Percentiles rank a stretch among this genome's conserved stretches.
Evolutionary conservation across 169 alveolate genomes (phyloP).

Genomic region (Eimeria necatrix): DNA sequence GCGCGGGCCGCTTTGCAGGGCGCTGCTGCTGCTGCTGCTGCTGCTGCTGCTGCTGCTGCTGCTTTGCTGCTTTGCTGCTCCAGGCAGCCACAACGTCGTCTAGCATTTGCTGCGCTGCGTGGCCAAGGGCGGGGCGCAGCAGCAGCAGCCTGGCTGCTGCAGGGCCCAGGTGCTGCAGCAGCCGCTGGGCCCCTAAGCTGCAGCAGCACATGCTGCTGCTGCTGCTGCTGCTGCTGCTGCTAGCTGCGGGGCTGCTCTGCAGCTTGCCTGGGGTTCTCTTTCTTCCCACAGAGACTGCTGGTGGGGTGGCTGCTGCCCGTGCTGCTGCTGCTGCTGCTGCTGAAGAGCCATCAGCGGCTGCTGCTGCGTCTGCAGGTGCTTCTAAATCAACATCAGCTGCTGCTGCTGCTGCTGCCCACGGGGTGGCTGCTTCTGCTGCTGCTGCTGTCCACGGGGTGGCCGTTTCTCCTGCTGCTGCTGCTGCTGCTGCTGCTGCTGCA

Average conservation of each 20-base stretch:
- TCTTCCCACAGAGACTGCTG: background rate
- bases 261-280: background rate
- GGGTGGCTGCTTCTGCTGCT: constrained; percentile 1
- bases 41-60: constrained; percentile 30
- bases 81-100: background rate
- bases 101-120: background rate
- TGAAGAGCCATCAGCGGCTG: background rate
- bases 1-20: background rate
- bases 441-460: background rate
- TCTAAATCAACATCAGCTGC: background rate
- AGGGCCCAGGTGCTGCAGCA: constrained; percentile 10
- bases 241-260: background rate
- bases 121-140: background rate
- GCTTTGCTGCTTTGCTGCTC: background rate
- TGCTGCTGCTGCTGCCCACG: background rate
- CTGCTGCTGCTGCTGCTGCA: constrained; percentile 11
- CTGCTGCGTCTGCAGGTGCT: background rate
- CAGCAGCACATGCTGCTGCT: background rate
- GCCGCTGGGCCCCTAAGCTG: background rate
- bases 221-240: background rate
- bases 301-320: background rate
- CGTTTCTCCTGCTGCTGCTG: background rate
- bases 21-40: background rate
- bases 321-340: too few relatives aligned
- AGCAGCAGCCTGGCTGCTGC: constrained; percentile 8